These are phyloP conservation scores for Malassezia yamatoensis DNA, from an alignment of 1,284 basidiomycete genomes.

Conservation along the genomic window DNA sequence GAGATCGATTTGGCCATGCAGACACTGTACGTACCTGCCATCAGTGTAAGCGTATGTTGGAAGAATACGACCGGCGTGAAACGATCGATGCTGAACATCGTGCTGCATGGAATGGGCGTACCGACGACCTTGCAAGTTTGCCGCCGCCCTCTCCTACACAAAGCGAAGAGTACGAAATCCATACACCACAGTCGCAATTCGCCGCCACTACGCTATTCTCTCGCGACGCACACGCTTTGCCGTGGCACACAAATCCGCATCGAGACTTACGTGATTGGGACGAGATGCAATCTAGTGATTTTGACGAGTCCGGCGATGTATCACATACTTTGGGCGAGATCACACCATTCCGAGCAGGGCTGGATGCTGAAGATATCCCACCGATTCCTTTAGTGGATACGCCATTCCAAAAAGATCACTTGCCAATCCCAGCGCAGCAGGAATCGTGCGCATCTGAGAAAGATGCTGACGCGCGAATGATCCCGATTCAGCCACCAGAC, in stretches of 20 bases:
- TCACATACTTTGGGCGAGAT: neutral
- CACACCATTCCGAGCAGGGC: constrained; percentile 8
- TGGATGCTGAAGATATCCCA: constrained; percentile 4
- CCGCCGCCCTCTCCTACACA: neutral
- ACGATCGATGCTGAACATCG: constrained; percentile 11
- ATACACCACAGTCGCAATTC: constrained; percentile 14
- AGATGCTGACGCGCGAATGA: constrained; percentile 5
- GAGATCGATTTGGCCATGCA: constrained; percentile 80
- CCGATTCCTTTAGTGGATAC: neutral
- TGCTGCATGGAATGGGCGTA: neutral
- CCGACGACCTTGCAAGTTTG: neutral
- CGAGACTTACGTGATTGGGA: neutral
- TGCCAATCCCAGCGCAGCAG: neutral
- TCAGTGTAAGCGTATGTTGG: constrained; percentile 79
- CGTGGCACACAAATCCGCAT: neutral
- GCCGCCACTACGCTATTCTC: constrained; percentile 12
- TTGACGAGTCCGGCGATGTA: neutral
- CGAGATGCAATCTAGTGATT: neutral
- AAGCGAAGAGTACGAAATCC: constrained; percentile 2
- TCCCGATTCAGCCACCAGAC: neutral
- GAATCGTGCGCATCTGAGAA: neutral
- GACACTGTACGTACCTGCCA: constrained; percentile 89
- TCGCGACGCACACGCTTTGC: constrained; percentile 1
- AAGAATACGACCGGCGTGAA: constrained; percentile 53
- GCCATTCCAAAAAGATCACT: neutral